A percentile compares a stretch with the other conserved stretches of the same genome.
phyloP scores from a whole-genome alignment of 1,284 basidiomycete species.

The Bjerkandera adusta region DNA sequence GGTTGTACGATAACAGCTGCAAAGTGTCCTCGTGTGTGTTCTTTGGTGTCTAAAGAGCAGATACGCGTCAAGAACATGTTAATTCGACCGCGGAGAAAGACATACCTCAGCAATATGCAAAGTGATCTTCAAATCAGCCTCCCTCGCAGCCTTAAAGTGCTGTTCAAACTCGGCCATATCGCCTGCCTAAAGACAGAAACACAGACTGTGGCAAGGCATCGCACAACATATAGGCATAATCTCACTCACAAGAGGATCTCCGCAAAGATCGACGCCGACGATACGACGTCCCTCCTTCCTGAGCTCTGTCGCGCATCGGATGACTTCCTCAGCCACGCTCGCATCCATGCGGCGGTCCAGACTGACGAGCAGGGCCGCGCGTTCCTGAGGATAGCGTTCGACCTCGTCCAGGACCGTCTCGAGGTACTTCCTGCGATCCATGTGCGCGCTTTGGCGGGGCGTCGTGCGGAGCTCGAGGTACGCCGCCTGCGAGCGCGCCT shows the following conservation, averaged over 20 bases:
- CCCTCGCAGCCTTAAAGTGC: constrained; percentile 54
- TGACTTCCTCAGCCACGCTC: constrained; percentile 48
- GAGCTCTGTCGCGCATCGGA: constrained; percentile 55
- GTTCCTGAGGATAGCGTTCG: constrained; percentile 47
- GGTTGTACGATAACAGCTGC: constrained; percentile 60
- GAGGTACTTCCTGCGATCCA: constrained; percentile 61
- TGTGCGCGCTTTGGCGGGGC: constrained; percentile 51
- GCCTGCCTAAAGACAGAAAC: constrained; percentile 39
- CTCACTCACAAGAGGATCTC: constrained; percentile 54
- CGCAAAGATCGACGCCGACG: constrained; percentile 81
- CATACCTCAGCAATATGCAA: constrained; percentile 80
- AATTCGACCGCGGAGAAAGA: neutral
- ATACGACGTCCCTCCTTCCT: constrained; percentile 57
- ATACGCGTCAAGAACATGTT: neutral
- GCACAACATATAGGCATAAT: neutral
- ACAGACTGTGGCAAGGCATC: too few relatives aligned
- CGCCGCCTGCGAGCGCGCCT: constrained; percentile 45
- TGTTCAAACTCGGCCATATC: constrained; percentile 52
- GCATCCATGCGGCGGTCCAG: constrained; percentile 65
- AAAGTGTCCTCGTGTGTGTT: constrained; percentile 60
- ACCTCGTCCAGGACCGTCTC: constrained; percentile 65
- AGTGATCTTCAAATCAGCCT: constrained; percentile 63
- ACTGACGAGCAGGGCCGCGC: constrained; percentile 67
- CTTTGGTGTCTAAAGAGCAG: constrained; percentile 39
- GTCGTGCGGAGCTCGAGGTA: constrained; percentile 78